Evolutionary conservation across 2,329 filamentous ascomycete species (phyloP).

Genomic region (Rhynchosporium agropyri): DNA sequence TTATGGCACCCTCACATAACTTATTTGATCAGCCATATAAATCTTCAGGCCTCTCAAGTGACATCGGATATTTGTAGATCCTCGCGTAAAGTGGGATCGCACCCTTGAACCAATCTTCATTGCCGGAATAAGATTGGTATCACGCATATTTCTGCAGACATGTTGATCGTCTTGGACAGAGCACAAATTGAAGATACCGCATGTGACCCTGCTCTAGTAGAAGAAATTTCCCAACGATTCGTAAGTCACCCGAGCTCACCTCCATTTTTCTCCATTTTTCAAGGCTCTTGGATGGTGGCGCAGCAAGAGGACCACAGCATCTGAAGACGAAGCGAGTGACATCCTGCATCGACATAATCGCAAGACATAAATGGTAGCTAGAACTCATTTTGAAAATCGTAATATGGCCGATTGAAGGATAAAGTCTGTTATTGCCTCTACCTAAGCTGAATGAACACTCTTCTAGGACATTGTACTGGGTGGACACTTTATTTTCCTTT

Average conservation of each 20-base stretch:
- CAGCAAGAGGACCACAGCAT: constrained; percentile 18
- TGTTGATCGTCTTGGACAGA: not conserved
- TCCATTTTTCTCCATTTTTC: constrained; percentile 13
- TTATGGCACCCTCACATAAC: too few relatives aligned
- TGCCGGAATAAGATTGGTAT: not conserved
- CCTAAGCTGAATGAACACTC: constrained; percentile 28
- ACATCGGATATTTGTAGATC: too few relatives aligned
- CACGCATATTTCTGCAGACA: not conserved
- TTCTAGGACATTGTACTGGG: constrained; percentile 1
- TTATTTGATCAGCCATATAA: too few relatives aligned
- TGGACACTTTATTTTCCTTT: not conserved
- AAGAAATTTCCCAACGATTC: constrained; percentile 26
- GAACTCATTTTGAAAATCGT: constrained; percentile 20
- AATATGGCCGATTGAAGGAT: constrained; percentile 26
- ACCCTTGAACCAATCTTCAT: not conserved
- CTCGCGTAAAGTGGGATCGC: too few relatives aligned
- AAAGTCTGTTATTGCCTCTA: constrained; percentile 5
- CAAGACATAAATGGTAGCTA: constrained; percentile 5
- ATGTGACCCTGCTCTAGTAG: not conserved
- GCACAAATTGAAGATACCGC: not conserved
- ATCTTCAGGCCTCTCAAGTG: too few relatives aligned
- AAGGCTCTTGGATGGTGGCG: constrained; percentile 24
- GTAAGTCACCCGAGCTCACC: constrained; percentile 13
- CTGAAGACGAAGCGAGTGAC: constrained; percentile 10
- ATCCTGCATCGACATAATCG: constrained; percentile 16